Conservation (phyloP, 1,139 yeast species). For the Saccharomycopsis phalli region DNA sequence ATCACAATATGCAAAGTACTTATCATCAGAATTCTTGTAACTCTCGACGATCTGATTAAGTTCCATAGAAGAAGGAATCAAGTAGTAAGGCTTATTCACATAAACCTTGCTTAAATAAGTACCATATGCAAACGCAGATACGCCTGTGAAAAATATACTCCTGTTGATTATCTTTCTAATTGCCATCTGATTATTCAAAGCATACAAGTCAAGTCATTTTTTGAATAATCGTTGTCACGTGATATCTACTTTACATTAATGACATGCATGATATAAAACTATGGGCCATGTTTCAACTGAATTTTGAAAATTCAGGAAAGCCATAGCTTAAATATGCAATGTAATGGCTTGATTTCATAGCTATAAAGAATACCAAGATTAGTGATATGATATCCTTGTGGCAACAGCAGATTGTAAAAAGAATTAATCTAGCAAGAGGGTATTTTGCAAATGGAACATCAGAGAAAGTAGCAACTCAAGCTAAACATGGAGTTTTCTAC, state of each 20-base stretch:
- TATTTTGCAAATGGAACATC: no score
- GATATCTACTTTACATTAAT: neutral
- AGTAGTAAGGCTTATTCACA: conserved; percentile 17
- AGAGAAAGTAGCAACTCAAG: no score
- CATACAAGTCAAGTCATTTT: no score
- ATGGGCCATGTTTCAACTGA: no score
- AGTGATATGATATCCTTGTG: no score
- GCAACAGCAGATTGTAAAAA: no score
- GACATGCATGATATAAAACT: no score
- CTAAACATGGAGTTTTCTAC: neutral
- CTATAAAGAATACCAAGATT: no score
- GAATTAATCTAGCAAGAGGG: no score
- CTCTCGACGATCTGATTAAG: conserved; percentile 11
- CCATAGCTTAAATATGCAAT: no score
- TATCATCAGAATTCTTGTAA: neutral
- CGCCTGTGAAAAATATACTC: conserved; percentile 4
- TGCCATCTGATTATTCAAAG: conserved; percentile 5
- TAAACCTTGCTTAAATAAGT: conserved; percentile 17
- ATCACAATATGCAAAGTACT: conserved; percentile 19
- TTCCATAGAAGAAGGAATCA: conserved; percentile 14
- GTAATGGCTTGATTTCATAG: no score
- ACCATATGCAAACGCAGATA: conserved; percentile 15
- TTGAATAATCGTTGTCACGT: neutral
- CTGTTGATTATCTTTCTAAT: conserved; percentile 8
- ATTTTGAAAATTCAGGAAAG: no score